A percentile compares a stretch with the other conserved stretches of the same genome.
phyloP scores from a whole-genome alignment of 2,329 filamentous ascomycete genomes.

The Xylariales sp. region DNA sequence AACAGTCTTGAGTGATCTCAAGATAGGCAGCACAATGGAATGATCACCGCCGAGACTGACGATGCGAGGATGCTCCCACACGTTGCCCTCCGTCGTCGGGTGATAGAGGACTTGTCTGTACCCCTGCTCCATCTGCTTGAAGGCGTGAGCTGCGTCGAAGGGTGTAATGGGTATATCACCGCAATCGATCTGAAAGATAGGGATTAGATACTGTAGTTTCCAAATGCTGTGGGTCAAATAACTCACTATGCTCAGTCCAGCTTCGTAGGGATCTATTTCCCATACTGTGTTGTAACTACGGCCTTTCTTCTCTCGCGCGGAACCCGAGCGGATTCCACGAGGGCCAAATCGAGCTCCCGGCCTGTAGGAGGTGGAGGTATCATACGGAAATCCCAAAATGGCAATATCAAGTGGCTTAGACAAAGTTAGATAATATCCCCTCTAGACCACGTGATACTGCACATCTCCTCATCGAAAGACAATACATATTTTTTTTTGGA shows the following conservation, averaged over 20 bases:
- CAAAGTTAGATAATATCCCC: too few relatives aligned
- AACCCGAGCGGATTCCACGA: constrained; percentile 1
- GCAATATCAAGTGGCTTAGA: constrained; percentile 2
- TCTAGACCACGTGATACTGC: too few relatives aligned
- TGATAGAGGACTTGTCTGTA: constrained; percentile 37
- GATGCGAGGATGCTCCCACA: constrained; percentile 44
- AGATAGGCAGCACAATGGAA: constrained; percentile 57
- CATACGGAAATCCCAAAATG: constrained; percentile 4
- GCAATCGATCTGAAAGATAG: too few relatives aligned
- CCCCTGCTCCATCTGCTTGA: constrained; percentile 70
- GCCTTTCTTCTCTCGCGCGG: constrained; percentile 5
- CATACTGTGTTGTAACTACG: constrained; percentile 7
- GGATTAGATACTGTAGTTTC: too few relatives aligned
- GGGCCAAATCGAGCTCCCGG: neutral
- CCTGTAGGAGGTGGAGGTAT: constrained; percentile 1
- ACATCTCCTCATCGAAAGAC: too few relatives aligned
- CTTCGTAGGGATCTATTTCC: constrained; percentile 6
- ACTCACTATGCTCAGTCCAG: constrained; percentile 4
- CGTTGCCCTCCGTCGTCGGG: constrained; percentile 34
- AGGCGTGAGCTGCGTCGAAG: constrained; percentile 70
- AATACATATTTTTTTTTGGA: too few relatives aligned
- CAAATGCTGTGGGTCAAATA: too few relatives aligned
- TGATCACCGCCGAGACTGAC: constrained; percentile 63
- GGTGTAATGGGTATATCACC: constrained; percentile 75
- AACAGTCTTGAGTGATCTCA: constrained; percentile 52